These are phyloP conservation scores for Teunomyces atbi DNA, from an alignment of 805 yeast genomes.

Conservation along the genomic window DNA sequence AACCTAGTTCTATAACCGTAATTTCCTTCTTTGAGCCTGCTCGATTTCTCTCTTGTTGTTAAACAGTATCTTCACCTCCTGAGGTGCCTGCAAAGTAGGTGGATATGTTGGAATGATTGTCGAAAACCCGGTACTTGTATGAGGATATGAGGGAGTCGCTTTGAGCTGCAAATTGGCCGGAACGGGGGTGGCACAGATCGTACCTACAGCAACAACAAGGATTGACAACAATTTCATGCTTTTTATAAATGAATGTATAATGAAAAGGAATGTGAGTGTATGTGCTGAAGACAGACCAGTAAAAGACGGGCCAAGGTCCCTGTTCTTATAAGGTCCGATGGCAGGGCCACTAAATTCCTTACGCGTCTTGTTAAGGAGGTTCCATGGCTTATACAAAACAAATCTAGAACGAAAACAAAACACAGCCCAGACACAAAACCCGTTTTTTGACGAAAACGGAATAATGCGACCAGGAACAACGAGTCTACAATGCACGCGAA, in stretches of 20 bases:
- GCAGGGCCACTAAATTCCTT: neutral
- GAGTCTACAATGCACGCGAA: neutral
- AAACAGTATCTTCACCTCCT: constrained; percentile 16
- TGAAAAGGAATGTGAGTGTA: neutral
- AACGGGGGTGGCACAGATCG: constrained; percentile 24
- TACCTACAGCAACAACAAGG: neutral
- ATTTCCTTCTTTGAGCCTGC: constrained; percentile 3
- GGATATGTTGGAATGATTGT: constrained; percentile 19
- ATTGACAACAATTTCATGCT: neutral
- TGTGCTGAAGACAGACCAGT: neutral
- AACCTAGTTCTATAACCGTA: neutral
- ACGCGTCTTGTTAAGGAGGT: neutral
- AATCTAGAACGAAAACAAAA: constrained; percentile 1
- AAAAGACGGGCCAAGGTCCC: neutral
- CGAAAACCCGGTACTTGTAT: constrained; percentile 12
- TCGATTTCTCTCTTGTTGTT: constrained; percentile 14
- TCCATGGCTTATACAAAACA: neutral
- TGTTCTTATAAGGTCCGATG: neutral
- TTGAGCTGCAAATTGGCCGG: constrained; percentile 27
- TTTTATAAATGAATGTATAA: neutral
- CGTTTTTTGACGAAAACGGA: neutral
- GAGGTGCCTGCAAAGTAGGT: constrained; percentile 12
- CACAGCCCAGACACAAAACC: neutral
- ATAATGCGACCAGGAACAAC: neutral
- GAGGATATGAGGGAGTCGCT: constrained; percentile 12